Base-by-base conservation (phyloP, 768 basidiomycete genomes). In the Kwoniella mangroviensis region DNA sequence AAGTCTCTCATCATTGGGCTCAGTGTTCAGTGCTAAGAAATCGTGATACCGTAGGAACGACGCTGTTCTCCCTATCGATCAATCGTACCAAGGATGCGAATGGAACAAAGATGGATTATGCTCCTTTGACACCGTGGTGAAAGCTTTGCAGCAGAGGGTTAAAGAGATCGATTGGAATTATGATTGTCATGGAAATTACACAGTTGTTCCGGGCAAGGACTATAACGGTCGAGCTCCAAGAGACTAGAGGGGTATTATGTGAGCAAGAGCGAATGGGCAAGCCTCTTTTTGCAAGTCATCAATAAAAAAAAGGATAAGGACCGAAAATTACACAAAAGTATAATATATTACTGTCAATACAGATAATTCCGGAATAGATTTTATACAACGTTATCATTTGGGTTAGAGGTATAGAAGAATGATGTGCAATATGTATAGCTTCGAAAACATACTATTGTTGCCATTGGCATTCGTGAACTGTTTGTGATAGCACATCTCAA, bases 171-270 rank as follows among this genome's bases (percentile, higher is more conserved):
- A 84, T 72, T 85, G 80, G 77, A 67, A 80, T 19, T 82, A 83
- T 72, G 79, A 71, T 52, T 85, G 84, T 69, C 73, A 76, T 64
- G 92, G 90, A 2, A 86, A 91, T 73, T 96, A 92, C n/a, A 69
- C 68, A 28, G 62, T 54, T 53, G 17, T 4, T 15, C 58, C 55
- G 2, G 68, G 68, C 0, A 12, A 68, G 7, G 71, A 78, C 61
- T 78, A 78, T 64, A 75, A 75, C 56, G 77, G 77, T 66, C 70
- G 64, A 41, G 63, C 75, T 4, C 75, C 73, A 11, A 56, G 58
- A 61, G 61, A 19, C 19, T 26, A 60, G 21, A 26, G 9, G 1
- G 17, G 1, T 26, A 10, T 2, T 57, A 2, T n/a, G 11, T 59
- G 34, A 34, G 34, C 34, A 34, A 0, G 1, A 7, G 1, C 34